Percentiles rank a stretch among this genome's conserved stretches.
Evolutionary conservation across 495 filamentous ascomycete species (phyloP).

Genomic region (Xylaria longipes): DNA sequence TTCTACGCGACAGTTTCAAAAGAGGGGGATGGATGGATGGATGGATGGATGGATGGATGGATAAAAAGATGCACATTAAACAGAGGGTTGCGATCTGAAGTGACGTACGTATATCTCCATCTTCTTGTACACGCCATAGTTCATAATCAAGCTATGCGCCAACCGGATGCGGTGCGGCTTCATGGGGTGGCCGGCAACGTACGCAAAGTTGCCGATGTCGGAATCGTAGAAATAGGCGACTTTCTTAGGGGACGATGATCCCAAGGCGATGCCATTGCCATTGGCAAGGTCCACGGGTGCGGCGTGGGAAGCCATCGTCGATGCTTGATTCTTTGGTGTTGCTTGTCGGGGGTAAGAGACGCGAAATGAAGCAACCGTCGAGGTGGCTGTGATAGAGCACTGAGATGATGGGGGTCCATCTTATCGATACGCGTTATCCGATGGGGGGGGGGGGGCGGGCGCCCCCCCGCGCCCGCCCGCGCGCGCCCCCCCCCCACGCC

Average conservation of each 20-base stretch:
- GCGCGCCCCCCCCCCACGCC: no score
- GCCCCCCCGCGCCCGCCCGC: no score
- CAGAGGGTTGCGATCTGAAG: background rate
- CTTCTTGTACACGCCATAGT: constrained; percentile 96
- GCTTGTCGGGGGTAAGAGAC: constrained; percentile 17
- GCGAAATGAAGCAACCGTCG: constrained; percentile 17
- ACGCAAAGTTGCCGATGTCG: constrained; percentile 96
- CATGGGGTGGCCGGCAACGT: constrained; percentile 98
- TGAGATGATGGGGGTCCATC: background rate
- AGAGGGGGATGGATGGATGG: background rate
- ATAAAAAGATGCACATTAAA: background rate
- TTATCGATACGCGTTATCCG: constrained; percentile 15
- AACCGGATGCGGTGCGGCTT: constrained; percentile 98
- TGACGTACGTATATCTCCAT: constrained; percentile 94
- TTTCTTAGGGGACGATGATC: constrained; percentile 63
- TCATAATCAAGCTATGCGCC: constrained; percentile 98
- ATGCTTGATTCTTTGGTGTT: constrained; percentile 20
- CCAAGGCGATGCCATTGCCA: constrained; percentile 54
- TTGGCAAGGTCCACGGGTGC: constrained; percentile 61
- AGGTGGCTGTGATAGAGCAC: constrained; percentile 11
- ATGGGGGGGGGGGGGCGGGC: no score
- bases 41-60: background rate
- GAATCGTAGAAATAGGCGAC: constrained; percentile 98
- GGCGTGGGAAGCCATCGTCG: constrained; percentile 37
- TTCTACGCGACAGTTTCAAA: background rate